These are phyloP conservation scores for Pseudomicrostroma phylloplanum DNA, from an alignment of 1,284 basidiomycete species.

Conservation along the genomic window DNA sequence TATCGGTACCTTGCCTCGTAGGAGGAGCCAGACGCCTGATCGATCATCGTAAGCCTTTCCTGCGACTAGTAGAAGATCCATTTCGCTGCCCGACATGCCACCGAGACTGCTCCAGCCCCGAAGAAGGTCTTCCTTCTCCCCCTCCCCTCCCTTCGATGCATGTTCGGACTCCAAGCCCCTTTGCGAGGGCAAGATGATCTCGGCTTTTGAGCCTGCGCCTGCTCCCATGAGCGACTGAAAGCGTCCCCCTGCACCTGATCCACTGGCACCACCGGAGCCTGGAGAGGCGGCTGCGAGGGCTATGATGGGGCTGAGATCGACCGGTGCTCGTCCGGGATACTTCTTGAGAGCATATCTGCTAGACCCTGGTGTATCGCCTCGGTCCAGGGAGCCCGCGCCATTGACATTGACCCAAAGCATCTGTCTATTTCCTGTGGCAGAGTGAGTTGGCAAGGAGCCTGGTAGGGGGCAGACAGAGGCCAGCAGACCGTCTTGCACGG, in stretches of 20 bases:
- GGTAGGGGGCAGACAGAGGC: background rate
- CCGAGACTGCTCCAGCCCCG: background rate
- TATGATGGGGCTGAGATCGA: background rate
- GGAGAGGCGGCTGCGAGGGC: background rate
- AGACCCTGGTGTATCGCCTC: background rate
- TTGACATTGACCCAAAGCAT: background rate
- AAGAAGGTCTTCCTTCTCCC: background rate
- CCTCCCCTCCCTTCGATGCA: background rate
- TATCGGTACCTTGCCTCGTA: background rate
- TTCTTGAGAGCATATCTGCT: background rate
- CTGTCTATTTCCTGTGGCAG: no score
- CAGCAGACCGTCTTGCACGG: background rate
- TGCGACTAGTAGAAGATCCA: background rate
- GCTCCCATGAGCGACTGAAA: background rate
- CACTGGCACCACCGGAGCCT: background rate
- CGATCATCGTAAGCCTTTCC: background rate
- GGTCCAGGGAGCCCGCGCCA: background rate
- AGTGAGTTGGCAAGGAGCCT: no score
- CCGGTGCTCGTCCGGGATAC: background rate
- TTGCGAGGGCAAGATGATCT: background rate
- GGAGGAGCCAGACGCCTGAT: background rate
- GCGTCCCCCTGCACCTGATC: background rate
- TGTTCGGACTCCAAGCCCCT: constrained; percentile 4
- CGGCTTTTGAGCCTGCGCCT: background rate
- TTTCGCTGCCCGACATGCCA: background rate